Conservation (phyloP, 1,284 basidiomycete species). For the Naganishia albida region DNA sequence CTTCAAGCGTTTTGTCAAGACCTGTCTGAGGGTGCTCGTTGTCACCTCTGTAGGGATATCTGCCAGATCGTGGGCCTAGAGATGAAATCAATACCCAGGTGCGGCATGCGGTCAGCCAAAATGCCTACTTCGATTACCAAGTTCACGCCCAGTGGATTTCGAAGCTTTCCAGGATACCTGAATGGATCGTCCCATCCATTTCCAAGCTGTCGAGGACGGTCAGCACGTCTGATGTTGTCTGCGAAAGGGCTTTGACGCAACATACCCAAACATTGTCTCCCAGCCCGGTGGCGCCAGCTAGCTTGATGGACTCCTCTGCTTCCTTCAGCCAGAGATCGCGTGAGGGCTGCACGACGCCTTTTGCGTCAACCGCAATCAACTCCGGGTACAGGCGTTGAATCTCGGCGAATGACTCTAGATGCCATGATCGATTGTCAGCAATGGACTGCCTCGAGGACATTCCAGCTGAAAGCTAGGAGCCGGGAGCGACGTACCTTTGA, state of each 20-base stretch:
- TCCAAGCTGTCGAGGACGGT: conserved; percentile 39
- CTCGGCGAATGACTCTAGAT: conserved; percentile 58
- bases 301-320: conserved; percentile 82
- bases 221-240: background rate
- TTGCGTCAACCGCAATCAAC: conserved; percentile 51
- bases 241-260: background rate
- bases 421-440: background rate
- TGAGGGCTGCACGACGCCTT: conserved; percentile 57
- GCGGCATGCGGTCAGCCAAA: background rate
- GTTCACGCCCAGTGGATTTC: conserved; percentile 44
- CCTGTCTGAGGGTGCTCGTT: conserved; percentile 26
- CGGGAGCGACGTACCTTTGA: conserved; percentile 61
- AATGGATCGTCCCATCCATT: conserved; percentile 54
- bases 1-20: conserved; percentile 21
- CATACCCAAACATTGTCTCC: conserved; percentile 60
- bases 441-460: conserved; percentile 42
- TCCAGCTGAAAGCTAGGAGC: background rate
- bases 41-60: conserved; percentile 47
- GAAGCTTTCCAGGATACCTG: conserved; percentile 44
- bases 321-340: conserved; percentile 72
- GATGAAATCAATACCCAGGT: background rate
- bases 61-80: conserved; percentile 50
- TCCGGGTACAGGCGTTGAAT: conserved; percentile 58
- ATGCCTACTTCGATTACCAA: conserved; percentile 45
- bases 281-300: conserved; percentile 83